phyloP scores from a whole-genome alignment of 1,139 yeast genomes.

The Yamadazyma oceani region DNA sequence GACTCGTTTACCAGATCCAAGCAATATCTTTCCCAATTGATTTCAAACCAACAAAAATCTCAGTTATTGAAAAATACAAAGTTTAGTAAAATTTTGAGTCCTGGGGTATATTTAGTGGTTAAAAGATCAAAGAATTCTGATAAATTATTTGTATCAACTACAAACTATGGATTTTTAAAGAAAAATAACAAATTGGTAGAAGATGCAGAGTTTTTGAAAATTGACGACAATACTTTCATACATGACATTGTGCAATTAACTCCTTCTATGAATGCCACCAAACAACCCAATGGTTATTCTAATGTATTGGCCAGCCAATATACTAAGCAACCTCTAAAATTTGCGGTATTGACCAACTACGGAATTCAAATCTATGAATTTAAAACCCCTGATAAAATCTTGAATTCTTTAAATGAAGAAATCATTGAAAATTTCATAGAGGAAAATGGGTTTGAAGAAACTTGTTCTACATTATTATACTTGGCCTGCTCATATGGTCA shows the following conservation, averaged over 20 bases:
- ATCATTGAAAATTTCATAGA: slow-evolving; percentile 47
- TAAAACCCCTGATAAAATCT: slow-evolving; percentile 75
- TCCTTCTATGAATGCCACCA: slow-evolving; percentile 68
- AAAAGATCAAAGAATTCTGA: slow-evolving; percentile 46
- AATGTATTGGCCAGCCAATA: slow-evolving; percentile 87
- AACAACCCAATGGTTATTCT: slow-evolving; percentile 74
- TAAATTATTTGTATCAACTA: slow-evolving; percentile 69
- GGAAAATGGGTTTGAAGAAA: slow-evolving; percentile 60
- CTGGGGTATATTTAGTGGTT: slow-evolving; percentile 71
- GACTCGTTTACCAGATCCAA: slow-evolving; percentile 46
- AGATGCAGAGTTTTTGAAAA: slow-evolving; percentile 71
- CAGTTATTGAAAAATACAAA: slow-evolving; percentile 48
- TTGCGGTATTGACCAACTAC: slow-evolving; percentile 79
- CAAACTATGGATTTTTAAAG: slow-evolving; percentile 81
- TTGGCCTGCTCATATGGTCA: slow-evolving; percentile 72
- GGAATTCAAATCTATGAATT: slow-evolving; percentile 77
- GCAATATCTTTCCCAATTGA: slow-evolving; percentile 43
- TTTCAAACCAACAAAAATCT: slow-evolving; percentile 46
- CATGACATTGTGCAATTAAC: slow-evolving; percentile 74
- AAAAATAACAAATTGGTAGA: slow-evolving; percentile 71
- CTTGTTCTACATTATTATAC: slow-evolving; percentile 83
- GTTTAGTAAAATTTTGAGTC: slow-evolving; percentile 61
- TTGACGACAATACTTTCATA: slow-evolving; percentile 46
- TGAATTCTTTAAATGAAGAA: slow-evolving; percentile 68
- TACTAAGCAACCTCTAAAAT: slow-evolving; percentile 56